phyloP scores from a whole-genome alignment of 352 stramenopile genomes.

The Pythium graminicola region DNA sequence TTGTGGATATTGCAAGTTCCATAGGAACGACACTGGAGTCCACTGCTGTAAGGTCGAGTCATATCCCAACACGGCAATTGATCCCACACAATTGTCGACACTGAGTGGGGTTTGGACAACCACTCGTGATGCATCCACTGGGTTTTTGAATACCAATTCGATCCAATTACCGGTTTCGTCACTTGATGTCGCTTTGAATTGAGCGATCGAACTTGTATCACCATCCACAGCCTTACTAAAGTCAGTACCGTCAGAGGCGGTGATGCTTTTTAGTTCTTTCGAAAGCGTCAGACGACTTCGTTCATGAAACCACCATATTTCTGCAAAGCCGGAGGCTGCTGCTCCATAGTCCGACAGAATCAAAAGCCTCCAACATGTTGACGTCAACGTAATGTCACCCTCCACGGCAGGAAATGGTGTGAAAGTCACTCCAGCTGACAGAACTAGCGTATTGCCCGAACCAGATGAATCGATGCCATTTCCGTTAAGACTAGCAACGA shows the following conservation, averaged over 20 bases:
- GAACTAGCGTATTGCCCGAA: not conserved
- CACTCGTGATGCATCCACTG: slow-evolving; percentile 28
- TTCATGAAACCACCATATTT: slow-evolving; percentile 26
- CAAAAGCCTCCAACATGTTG: slow-evolving; percentile 19
- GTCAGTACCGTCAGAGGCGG: slow-evolving; percentile 21
- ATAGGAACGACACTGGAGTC: slow-evolving; percentile 19
- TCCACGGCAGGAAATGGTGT: not conserved
- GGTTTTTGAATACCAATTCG: slow-evolving; percentile 22
- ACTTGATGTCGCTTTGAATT: slow-evolving; percentile 12
- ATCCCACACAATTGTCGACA: slow-evolving; percentile 18
- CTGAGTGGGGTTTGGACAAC: slow-evolving; percentile 17
- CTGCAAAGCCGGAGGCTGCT: slow-evolving; percentile 11
- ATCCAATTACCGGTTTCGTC: slow-evolving; percentile 25
- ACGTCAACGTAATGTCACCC: not conserved
- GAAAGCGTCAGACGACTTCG: slow-evolving; percentile 8
- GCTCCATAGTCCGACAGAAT: slow-evolving; percentile 21
- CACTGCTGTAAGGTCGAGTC: slow-evolving; percentile 12
- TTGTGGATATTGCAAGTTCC: slow-evolving; percentile 21
- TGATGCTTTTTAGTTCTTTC: slow-evolving; percentile 19
- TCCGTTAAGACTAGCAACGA: slow-evolving; percentile 15
- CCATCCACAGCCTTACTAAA: slow-evolving; percentile 23
- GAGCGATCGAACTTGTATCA: slow-evolving; percentile 15
- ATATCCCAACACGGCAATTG: slow-evolving; percentile 9
- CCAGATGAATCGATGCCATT: not conserved
- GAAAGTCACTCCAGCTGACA: not conserved